These are phyloP conservation scores for Karstenula rhodostoma DNA, from an alignment of 2,329 filamentous ascomycete genomes.

Conservation along the genomic window DNA sequence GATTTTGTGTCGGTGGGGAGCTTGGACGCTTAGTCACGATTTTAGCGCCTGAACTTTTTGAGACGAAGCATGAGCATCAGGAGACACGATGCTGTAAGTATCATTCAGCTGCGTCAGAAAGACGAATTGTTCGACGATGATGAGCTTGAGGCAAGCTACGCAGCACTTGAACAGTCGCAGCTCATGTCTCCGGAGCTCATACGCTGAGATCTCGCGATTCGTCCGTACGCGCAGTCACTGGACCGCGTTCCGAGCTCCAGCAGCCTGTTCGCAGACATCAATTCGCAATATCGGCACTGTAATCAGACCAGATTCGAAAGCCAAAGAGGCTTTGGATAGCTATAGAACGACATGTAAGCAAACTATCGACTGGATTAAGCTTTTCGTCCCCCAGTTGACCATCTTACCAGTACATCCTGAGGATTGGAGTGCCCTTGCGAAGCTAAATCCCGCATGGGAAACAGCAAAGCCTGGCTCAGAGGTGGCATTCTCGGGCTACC, in stretches of 20 bases:
- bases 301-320: slow-evolving; percentile 25
- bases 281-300: slow-evolving; percentile 24
- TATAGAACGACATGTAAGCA: slow-evolving; percentile 44
- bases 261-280: slow-evolving; percentile 20
- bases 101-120: slow-evolving; percentile 1
- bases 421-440: slow-evolving; percentile 48
- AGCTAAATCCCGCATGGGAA: slow-evolving; percentile 27
- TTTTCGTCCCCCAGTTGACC: slow-evolving; percentile 15
- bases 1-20: slow-evolving; percentile 44
- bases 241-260: slow-evolving; percentile 26
- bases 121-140: slow-evolving; percentile 15
- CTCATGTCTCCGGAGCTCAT: slow-evolving; percentile 36
- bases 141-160: slow-evolving; percentile 35
- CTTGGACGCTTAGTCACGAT: slow-evolving; percentile 35
- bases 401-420: slow-evolving; percentile 20
- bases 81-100: background rate
- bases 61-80: slow-evolving; percentile 8
- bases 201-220: slow-evolving; percentile 46
- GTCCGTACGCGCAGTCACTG: slow-evolving; percentile 40
- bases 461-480: slow-evolving; percentile 15
- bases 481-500: slow-evolving; percentile 70
- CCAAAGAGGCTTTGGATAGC: slow-evolving; percentile 35
- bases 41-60: slow-evolving; percentile 27
- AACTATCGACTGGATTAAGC: background rate
- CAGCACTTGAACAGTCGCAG: slow-evolving; percentile 23